phyloP scores from a whole-genome alignment of 2,329 filamentous ascomycete species.

The Paraconiothyrium sp. region DNA sequence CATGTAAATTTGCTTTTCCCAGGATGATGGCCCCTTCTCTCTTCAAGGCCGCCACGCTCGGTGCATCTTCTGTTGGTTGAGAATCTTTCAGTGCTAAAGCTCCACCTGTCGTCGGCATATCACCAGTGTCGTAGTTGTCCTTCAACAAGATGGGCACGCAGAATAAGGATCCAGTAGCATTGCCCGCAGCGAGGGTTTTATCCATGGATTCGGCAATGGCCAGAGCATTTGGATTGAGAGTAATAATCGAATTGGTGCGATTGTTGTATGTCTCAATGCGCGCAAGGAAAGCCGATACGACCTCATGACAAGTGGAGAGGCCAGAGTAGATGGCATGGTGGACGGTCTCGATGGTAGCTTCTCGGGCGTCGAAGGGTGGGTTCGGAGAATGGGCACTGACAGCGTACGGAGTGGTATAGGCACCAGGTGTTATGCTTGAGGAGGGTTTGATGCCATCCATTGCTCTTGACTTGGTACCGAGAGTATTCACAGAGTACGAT shows the following conservation, averaged over 20 bases:
- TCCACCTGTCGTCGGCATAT: conserved; percentile 67
- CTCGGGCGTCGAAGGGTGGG: conserved; percentile 61
- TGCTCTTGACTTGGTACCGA: not conserved
- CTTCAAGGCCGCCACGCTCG: conserved; percentile 60
- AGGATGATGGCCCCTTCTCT: conserved; percentile 64
- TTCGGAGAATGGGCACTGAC: conserved; percentile 16
- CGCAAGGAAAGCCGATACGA: conserved; percentile 65
- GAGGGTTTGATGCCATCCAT: not conserved
- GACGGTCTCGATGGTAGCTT: conserved; percentile 67
- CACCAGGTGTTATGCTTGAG: not conserved
- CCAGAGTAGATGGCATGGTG: conserved; percentile 65
- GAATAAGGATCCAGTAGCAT: conserved; percentile 64
- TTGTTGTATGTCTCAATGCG: conserved; percentile 67
- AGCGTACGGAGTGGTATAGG: too few species aligned
- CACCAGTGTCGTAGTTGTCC: conserved; percentile 68
- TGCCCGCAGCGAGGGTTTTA: conserved; percentile 55
- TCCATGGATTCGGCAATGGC: conserved; percentile 62
- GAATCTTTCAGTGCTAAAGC: conserved; percentile 61
- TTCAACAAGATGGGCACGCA: conserved; percentile 71
- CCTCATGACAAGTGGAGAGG: conserved; percentile 62
- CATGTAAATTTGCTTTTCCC: conserved; percentile 68
- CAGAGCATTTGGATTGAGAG: conserved; percentile 61
- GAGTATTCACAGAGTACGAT: not conserved
- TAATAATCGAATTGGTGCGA: conserved; percentile 66
- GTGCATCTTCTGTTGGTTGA: conserved; percentile 59